Evolutionary conservation across 306 rosid genomes (phyloP).

Genomic region (Neltuma alba): DNA sequence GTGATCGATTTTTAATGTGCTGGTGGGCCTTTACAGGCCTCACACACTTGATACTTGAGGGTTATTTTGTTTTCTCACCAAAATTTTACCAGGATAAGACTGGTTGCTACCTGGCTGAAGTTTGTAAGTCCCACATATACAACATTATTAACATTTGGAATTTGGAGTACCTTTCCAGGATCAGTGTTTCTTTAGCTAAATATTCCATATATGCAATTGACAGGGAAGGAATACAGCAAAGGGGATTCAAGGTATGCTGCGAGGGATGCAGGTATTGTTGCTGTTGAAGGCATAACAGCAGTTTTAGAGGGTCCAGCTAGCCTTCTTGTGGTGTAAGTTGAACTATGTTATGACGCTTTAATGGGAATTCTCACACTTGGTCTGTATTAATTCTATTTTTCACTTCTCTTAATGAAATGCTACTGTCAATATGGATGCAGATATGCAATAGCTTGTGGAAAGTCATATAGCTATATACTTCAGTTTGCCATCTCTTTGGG

Average conservation of each 20-base stretch:
- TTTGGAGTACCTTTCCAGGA: background rate
- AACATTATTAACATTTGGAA: background rate
- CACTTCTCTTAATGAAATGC: background rate
- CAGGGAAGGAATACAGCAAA: constrained; percentile 98
- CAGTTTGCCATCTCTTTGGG: constrained; percentile 84
- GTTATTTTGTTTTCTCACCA: constrained; percentile 76
- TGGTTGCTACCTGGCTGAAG: constrained; percentile 77
- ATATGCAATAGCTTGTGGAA: constrained; percentile 69
- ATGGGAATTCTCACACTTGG: background rate
- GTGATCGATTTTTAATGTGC: constrained; percentile 76
- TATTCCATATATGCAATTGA: constrained; percentile 13
- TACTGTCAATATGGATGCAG: constrained; percentile 42
- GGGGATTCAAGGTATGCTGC: constrained; percentile 93
- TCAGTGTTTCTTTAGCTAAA: background rate
- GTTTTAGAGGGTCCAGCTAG: constrained; percentile 89
- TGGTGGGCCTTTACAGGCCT: constrained; percentile 96
- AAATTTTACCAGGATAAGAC: constrained; percentile 77
- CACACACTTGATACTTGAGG: constrained; percentile 71
- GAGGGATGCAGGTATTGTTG: constrained; percentile 70
- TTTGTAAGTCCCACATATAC: constrained; percentile 56
- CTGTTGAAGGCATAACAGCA: constrained; percentile 74
- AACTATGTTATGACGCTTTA: constrained; percentile 2
- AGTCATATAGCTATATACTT: constrained; percentile 74
- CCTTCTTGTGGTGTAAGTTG: constrained; percentile 79
- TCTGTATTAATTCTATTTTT: background rate